Evolutionary conservation across 306 rosid species (phyloP).

Genomic region (Begonia loranthoides): DNA sequence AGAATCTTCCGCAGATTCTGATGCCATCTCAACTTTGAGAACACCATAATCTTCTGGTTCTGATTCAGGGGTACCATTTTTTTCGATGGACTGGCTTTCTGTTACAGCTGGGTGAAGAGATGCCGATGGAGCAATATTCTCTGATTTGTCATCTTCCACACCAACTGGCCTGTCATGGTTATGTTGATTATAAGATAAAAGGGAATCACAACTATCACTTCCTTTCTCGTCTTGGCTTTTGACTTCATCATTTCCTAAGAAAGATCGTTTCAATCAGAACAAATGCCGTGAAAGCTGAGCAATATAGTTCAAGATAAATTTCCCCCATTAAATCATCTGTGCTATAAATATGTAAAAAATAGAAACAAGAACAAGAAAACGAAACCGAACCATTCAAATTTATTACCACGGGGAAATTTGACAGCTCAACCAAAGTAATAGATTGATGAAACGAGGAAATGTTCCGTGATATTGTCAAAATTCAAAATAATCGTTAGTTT

Average conservation of each 20-base stretch:
- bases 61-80: no score
- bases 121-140: constrained; percentile 10
- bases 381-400: no score
- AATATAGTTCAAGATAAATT: no score
- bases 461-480: no score
- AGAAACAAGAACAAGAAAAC: no score
- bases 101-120: not conserved
- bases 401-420: no score
- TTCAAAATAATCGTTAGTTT: no score
- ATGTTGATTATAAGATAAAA: constrained; percentile 19
- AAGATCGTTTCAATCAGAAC: constrained; percentile 6
- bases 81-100: no score
- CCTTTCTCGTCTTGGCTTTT: constrained; percentile 39
- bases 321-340: no score
- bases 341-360: no score
- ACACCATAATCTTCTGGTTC: constrained; percentile 17
- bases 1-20: constrained; percentile 19
- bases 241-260: constrained; percentile 44
- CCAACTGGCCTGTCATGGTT: constrained; percentile 18
- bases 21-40: constrained; percentile 12
- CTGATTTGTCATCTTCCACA: constrained; percentile 8
- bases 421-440: no score
- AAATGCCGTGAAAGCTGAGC: constrained; percentile 8
- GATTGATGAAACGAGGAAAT: no score
- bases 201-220: constrained; percentile 39